phyloP scores from a whole-genome alignment of 2,329 filamentous ascomycete genomes.

The Fusarium torulosum region DNA sequence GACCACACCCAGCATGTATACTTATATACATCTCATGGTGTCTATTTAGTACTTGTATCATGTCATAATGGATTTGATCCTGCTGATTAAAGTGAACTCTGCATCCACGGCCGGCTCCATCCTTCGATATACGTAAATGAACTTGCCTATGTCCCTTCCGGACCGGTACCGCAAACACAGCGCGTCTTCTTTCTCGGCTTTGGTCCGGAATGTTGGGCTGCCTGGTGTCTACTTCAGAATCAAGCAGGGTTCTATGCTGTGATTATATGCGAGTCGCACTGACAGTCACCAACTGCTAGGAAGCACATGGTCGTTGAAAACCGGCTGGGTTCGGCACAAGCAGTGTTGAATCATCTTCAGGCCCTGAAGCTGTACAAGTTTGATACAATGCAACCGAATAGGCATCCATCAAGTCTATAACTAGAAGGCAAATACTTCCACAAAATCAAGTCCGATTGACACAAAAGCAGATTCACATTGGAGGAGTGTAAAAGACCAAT shows the following conservation, averaged over 20 bases:
- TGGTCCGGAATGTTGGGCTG: background rate
- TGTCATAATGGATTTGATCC: background rate
- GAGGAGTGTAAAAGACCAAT: too few species aligned
- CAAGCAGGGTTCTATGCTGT: background rate
- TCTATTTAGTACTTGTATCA: background rate
- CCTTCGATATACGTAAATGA: slow-evolving; percentile 5
- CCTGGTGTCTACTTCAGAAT: background rate
- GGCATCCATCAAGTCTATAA: too few species aligned
- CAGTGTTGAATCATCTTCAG: background rate
- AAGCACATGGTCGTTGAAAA: background rate
- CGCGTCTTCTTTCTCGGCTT: slow-evolving; percentile 12
- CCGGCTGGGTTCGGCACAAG: background rate
- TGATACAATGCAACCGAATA: too few species aligned
- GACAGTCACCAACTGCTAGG: background rate
- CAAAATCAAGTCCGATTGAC: too few species aligned
- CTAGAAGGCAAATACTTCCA: too few species aligned
- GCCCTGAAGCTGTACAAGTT: background rate
- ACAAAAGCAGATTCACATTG: too few species aligned
- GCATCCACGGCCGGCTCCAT: slow-evolving; percentile 12
- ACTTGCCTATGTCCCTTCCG: slow-evolving; percentile 4
- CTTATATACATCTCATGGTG: slow-evolving; percentile 12
- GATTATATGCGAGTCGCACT: background rate
- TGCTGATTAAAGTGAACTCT: background rate
- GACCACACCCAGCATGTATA: background rate
- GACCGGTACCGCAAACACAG: slow-evolving; percentile 16